Percentiles rank a stretch among this genome's conserved stretches.
Conservation (phyloP, 2,329 filamentous ascomycete genomes). For the Dactylellina drechsleri region DNA sequence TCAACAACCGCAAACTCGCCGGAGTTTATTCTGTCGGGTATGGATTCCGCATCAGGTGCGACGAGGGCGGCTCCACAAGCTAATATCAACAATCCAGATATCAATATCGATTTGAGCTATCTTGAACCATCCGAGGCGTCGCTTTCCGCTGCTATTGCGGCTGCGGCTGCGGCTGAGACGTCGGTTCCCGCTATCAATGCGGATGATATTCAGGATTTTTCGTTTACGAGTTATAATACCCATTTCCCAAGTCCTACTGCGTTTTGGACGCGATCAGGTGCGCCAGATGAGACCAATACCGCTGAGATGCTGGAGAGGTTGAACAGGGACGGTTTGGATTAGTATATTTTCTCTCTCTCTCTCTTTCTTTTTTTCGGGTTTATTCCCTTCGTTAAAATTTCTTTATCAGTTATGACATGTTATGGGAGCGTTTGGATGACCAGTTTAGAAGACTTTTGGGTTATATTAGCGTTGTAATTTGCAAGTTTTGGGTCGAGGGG, state of each 20-base stretch:
- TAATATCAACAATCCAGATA: slow-evolving; percentile 9
- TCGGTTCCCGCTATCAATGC: slow-evolving; percentile 3
- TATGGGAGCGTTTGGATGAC: too few species aligned
- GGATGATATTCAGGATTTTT: slow-evolving; percentile 42
- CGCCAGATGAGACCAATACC: slow-evolving; percentile 8
- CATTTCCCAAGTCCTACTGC: slow-evolving; percentile 34
- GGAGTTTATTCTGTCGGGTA: slow-evolving; percentile 23
- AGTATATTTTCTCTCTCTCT: neutral
- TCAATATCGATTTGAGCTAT: slow-evolving; percentile 37
- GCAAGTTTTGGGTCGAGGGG: too few species aligned
- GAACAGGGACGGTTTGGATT: slow-evolving; percentile 26
- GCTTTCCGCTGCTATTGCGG: slow-evolving; percentile 4
- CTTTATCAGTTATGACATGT: too few species aligned
- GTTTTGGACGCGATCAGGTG: slow-evolving; percentile 15
- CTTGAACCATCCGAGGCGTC: slow-evolving; percentile 20
- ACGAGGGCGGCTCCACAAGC: slow-evolving; percentile 6
- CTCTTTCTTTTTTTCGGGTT: too few species aligned
- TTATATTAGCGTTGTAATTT: too few species aligned
- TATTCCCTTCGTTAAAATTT: too few species aligned
- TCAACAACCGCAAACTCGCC: slow-evolving; percentile 36
- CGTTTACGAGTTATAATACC: slow-evolving; percentile 34
- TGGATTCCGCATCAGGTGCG: neutral
- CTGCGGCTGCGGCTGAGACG: neutral
- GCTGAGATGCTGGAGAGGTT: slow-evolving; percentile 25
- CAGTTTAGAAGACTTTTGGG: too few species aligned